phyloP scores from a whole-genome alignment of 352 stramenopile species.

The Pythium periplocum region DNA sequence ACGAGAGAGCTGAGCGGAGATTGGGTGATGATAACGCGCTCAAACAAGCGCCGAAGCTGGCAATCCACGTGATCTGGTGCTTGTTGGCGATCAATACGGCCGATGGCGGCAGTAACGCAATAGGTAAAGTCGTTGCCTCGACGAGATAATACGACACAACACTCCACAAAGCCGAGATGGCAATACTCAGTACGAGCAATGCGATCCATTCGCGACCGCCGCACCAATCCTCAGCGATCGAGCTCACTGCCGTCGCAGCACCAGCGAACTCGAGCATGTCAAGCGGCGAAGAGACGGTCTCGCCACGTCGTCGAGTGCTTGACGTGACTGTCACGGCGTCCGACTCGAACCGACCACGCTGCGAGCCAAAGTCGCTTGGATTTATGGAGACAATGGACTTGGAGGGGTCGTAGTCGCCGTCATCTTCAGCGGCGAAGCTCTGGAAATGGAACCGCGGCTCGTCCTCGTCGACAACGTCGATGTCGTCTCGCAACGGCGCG shows the following conservation, averaged over 20 bases:
- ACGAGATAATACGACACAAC: conserved; percentile 21
- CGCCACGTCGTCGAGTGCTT: conserved; percentile 5
- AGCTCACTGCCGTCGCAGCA: conserved; percentile 18
- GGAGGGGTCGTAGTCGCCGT: conserved; percentile 24
- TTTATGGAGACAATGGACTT: background rate
- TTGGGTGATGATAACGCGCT: conserved; percentile 29
- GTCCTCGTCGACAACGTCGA: conserved; percentile 15
- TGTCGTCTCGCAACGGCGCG: conserved; percentile 15
- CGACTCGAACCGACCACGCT: conserved; percentile 1
- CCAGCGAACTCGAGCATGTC: conserved; percentile 24
- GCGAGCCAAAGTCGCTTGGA: background rate
- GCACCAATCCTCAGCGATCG: conserved; percentile 21
- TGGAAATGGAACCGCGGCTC: conserved; percentile 19
- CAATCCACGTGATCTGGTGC: conserved; percentile 33
- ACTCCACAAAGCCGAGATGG: conserved; percentile 27
- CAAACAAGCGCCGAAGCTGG: conserved; percentile 26
- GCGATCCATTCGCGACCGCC: conserved; percentile 22
- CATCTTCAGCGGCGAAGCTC: conserved; percentile 22
- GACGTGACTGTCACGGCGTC: conserved; percentile 4
- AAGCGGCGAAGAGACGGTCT: conserved; percentile 1
- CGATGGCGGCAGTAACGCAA: conserved; percentile 21
- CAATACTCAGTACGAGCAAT: conserved; percentile 13
- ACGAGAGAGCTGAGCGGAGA: conserved; percentile 20
- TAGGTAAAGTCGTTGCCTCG: conserved; percentile 22
- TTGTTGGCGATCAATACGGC: conserved; percentile 12